Base-by-base conservation (phyloP, 345 rosid species). In the Limnanthes douglasii region DNA sequence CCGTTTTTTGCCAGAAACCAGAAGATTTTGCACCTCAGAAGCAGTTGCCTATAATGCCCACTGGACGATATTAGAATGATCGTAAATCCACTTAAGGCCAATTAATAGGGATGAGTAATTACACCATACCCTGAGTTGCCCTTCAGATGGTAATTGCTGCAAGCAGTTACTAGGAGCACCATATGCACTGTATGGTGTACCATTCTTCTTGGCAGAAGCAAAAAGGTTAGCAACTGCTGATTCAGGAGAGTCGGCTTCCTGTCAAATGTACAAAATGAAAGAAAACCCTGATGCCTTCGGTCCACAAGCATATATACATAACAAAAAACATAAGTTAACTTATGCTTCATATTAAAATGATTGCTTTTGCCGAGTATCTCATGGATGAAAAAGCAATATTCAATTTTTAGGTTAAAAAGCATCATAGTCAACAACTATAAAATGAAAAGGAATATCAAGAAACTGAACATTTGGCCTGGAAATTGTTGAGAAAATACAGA, bases 171-270 rank as follows among this genome's bases (percentile, higher is more conserved):
- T 61, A 44, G 51, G 44, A 51, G 66, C 66, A 56, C 70, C 73
- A 62, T 69, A 62, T 44, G 48, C 62, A 25, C 34, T 58, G 45
- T 63, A 66, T 45, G 61, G 81, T 15, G 51, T 13, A 39, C 46
- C 60, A 56, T 68, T 67, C 45, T 31, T 81, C 85, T 75, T 80
- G 37, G 60, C 72, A 51, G 75, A 73, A 51, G 93, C 85, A 64
- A 92, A 92, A 46, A 92, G 84, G 46, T 73, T 75, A 21, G 99
- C 99, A 44, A 92, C 76, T 37, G 93, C 96, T 54, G 84, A 60
- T 68, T 92, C 99, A n/a, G 94, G 86, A 48, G 65, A 47, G 61
- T 78, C 88, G 20, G 59, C 64, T 50, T 78, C 99, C 99, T 92
- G 43, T 52, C 34, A 60, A 56, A 30, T 18, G 32, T 15, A 38